These are phyloP conservation scores for Uromyces viciae-fabae DNA, from an alignment of 1,284 basidiomycete genomes.

Conservation along the genomic window DNA sequence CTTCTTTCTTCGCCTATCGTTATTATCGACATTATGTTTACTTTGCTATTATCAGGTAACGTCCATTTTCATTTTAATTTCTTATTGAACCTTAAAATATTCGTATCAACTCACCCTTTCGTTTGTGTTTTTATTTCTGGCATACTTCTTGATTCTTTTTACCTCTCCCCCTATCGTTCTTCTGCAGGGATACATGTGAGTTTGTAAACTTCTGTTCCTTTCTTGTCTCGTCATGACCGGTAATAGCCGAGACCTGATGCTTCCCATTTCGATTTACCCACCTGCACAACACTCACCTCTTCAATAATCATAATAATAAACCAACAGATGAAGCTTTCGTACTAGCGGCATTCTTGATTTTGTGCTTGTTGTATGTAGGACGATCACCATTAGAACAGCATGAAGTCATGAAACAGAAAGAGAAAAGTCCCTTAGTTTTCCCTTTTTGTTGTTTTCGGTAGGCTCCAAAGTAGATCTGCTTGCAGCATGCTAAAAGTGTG, in stretches of 20 bases:
- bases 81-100: not conserved
- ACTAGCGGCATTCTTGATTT: constrained; percentile 60
- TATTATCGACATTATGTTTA: constrained; percentile 58
- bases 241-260: no score
- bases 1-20: constrained; percentile 46
- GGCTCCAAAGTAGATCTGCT: not conserved
- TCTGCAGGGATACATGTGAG: constrained; percentile 11
- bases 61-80: not conserved
- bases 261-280: no score
- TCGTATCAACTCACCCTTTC: no score
- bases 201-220: not conserved
- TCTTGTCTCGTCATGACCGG: no score
- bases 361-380: constrained; percentile 79
- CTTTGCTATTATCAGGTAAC: constrained; percentile 28
- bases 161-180: no score
- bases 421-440: constrained; percentile 69
- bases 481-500: not conserved
- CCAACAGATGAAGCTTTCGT: constrained; percentile 63
- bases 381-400: constrained; percentile 62
- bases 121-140: no score
- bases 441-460: constrained; percentile 60
- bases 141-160: no score
- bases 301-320: not conserved
- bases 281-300: constrained; percentile 59
- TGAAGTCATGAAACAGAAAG: constrained; percentile 68